Conservation (phyloP, 345 rosid species). For the Pugionium cornutum region DNA sequence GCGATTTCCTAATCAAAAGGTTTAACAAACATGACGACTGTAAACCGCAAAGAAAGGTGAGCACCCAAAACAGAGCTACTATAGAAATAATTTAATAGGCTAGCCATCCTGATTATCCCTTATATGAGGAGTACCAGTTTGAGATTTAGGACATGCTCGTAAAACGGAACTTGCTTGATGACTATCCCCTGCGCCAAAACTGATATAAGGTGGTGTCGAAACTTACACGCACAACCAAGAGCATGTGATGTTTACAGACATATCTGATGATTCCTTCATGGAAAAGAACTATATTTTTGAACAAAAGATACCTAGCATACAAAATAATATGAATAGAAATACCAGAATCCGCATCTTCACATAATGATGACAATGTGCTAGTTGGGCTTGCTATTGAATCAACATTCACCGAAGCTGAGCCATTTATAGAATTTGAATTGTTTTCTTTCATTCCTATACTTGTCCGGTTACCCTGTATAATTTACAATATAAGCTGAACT, state of each 20-base stretch:
- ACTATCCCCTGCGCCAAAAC: slow-evolving; percentile 62
- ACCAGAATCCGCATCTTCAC: slow-evolving; percentile 96
- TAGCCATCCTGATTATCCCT: slow-evolving; percentile 37
- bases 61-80: slow-evolving; percentile 43
- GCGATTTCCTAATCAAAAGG: slow-evolving; percentile 41
- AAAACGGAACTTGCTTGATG: slow-evolving; percentile 54
- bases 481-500: slow-evolving; percentile 15
- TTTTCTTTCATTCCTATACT: slow-evolving; percentile 53
- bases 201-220: slow-evolving; percentile 31
- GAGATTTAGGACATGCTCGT: slow-evolving; percentile 42
- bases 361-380: slow-evolving; percentile 64
- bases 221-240: slow-evolving; percentile 24
- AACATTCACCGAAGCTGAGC: slow-evolving; percentile 60
- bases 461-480: slow-evolving; percentile 63
- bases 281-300: slow-evolving; percentile 19
- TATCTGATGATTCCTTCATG: slow-evolving; percentile 5
- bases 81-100: slow-evolving; percentile 33
- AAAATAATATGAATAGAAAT: slow-evolving; percentile 23
- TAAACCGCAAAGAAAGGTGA: slow-evolving; percentile 27
- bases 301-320: slow-evolving; percentile 6
- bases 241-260: slow-evolving; percentile 24
- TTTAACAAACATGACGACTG: slow-evolving; percentile 22
- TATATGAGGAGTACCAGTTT: slow-evolving; percentile 43
- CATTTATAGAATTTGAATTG: slow-evolving; percentile 45
- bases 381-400: slow-evolving; percentile 78